phyloP scores from a whole-genome alignment of 2,329 filamentous ascomycete genomes.

The Aspergillus ochraceoroseus region DNA sequence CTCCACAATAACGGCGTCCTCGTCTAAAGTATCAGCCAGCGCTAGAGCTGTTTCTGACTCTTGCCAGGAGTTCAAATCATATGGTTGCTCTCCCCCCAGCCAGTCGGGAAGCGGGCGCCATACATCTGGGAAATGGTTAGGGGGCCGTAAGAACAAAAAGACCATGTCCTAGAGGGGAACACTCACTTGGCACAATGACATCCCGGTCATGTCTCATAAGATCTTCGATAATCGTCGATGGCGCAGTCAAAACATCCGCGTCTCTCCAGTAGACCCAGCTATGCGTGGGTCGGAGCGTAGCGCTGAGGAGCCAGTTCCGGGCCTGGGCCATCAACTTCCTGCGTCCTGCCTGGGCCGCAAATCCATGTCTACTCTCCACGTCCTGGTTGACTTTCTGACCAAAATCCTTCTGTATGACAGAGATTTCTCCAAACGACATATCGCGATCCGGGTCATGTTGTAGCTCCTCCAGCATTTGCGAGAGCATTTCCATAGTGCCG shows the following conservation, averaged over 20 bases:
- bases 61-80: conserved; percentile 98
- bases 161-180: conserved; percentile 24
- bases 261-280: conserved; percentile 99
- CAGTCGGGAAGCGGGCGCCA: conserved; percentile 98
- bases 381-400: conserved; percentile 97
- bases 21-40: conserved; percentile 88
- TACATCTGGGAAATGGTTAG: conserved; percentile 66
- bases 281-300: conserved; percentile 86
- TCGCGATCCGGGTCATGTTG: conserved; percentile 74
- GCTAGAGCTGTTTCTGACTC: conserved; percentile 95
- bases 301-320: conserved; percentile 92
- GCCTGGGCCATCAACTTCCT: conserved; percentile 98
- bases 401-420: conserved; percentile 97
- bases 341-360: conserved; percentile 87
- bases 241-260: conserved; percentile 95
- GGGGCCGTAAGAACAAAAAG: conserved; percentile 8
- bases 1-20: conserved; percentile 97
- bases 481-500: conserved; percentile 71
- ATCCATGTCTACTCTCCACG: conserved; percentile 94
- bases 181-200: conserved; percentile 95
- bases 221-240: conserved; percentile 93
- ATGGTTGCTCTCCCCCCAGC: conserved; percentile 96
- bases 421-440: conserved; percentile 89
- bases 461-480: conserved; percentile 68
- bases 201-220: conserved; percentile 99